These are phyloP conservation scores for Vanrija pseudolonga DNA, from an alignment of 1,284 basidiomycete genomes.

Conservation along the genomic window DNA sequence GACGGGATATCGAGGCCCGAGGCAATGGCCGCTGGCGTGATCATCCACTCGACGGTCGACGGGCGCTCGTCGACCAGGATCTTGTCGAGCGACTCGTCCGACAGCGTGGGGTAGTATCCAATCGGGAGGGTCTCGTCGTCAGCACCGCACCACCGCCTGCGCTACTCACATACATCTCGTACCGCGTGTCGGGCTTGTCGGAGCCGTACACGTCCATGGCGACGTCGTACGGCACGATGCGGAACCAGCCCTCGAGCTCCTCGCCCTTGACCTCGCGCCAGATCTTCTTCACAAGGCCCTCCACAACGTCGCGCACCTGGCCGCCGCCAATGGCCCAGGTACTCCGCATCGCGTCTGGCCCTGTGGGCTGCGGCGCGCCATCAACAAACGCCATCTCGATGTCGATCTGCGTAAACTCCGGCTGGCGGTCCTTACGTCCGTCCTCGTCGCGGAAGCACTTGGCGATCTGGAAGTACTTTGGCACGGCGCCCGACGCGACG, in stretches of 20 bases:
- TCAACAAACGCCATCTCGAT: conserved; percentile 93
- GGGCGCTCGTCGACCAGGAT: conserved; percentile 43
- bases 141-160: not conserved
- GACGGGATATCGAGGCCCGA: conserved; percentile 29
- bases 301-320: conserved; percentile 71
- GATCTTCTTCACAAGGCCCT: conserved; percentile 65
- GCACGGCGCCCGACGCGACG: conserved; percentile 83
- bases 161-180: conserved; percentile 67
- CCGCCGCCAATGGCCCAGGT: conserved; percentile 78
- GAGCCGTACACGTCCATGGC: conserved; percentile 89
- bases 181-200: conserved; percentile 91
- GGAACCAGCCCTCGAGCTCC: conserved; percentile 61
- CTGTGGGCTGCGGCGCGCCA: conserved; percentile 56
- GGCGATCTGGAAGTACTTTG: conserved; percentile 88
- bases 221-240: conserved; percentile 76
- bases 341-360: conserved; percentile 35
- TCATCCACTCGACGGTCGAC: conserved; percentile 48
- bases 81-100: conserved; percentile 44
- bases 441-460: conserved; percentile 94
- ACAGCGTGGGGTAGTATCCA: conserved; percentile 46
- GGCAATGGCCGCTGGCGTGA: conserved; percentile 38
- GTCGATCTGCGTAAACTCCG: conserved; percentile 96
- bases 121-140: conserved; percentile 43
- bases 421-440: conserved; percentile 87
- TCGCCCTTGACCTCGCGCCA: conserved; percentile 65